Base-by-base conservation (phyloP, 2,329 filamentous ascomycete species). In the Biscogniauxia sp. region DNA sequence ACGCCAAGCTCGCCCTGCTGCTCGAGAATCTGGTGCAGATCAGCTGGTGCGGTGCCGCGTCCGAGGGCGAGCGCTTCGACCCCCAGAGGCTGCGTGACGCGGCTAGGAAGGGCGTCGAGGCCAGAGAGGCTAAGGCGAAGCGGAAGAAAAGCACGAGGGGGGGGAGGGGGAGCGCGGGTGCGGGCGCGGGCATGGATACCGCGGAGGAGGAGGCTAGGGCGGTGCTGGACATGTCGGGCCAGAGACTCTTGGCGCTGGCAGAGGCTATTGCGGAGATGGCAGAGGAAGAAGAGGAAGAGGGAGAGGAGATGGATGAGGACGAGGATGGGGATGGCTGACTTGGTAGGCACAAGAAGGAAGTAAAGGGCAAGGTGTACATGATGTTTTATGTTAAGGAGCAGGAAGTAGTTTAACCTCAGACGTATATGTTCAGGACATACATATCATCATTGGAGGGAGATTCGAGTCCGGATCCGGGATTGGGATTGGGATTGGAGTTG, bases 1-100 rank as follows among this genome's bases (percentile, higher is more conserved):
- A 95, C 67, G 87, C 88, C 26, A 90, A 90, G 72, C 80, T 93
- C 45, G 88, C 88, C 1, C 75, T 93, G 9, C 73, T 90, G 28
- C 76, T 92, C 0, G 91, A 94, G 75, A 80, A 80, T 1, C 74
- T 92, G 55, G 69, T 91, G 28, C 80, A 87, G 53, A 75, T 87
- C 6, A 73, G 84, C 2, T 82, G 79, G 74, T 59, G 60, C 2
- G 68, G 71, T 25, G 74, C 75, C 13, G 66, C 7, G 28, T 23
- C 23, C 23, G 28, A 32, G 11, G 28, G 69, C 20, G 64, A 78
- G 13, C 60, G 62, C 1, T 79, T 80, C 64, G 74, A 74, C 28
- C 62, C 70, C 0, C 23, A 7, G 28, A 63, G 64, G 3, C 70
- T 86, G 17, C 71, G 70, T 17, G 63, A 64, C 5, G 80, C 80